phyloP scores from a whole-genome alignment of 176 grass and related monocot species.

The Rhynchospora breviuscula region DNA sequence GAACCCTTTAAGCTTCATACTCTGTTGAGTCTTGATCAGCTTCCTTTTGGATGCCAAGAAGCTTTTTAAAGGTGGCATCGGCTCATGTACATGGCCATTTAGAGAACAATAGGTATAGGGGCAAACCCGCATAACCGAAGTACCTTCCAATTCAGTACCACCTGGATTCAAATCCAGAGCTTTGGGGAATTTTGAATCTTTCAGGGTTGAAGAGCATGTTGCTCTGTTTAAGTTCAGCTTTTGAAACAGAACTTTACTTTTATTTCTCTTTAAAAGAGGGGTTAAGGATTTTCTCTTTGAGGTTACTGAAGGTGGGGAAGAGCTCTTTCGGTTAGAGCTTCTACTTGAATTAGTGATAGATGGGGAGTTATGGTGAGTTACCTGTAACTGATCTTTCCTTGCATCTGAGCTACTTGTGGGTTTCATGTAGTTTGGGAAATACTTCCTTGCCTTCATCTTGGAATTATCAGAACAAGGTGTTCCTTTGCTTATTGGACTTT shows the following conservation, averaged over 20 bases:
- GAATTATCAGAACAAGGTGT: conserved; percentile 29
- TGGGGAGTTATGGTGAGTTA: not conserved
- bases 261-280: conserved; percentile 33
- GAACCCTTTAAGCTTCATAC: conserved; percentile 64
- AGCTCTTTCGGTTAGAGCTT: conserved; percentile 1
- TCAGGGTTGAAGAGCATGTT: conserved; percentile 67
- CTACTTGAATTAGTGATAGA: conserved; percentile 9
- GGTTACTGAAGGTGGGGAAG: conserved; percentile 14
- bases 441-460: conserved; percentile 8
- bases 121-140: conserved; percentile 46
- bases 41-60: conserved; percentile 57
- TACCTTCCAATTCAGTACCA: conserved; percentile 49
- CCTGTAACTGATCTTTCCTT: conserved; percentile 39
- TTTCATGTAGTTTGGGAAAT: conserved; percentile 81
- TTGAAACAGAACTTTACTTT: conserved; percentile 45
- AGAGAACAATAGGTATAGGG: conserved; percentile 79
- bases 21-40: conserved; percentile 72
- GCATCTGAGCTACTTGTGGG: conserved; percentile 72
- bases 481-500: conserved; percentile 34
- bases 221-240: conserved; percentile 39
- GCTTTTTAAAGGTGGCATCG: conserved; percentile 36
- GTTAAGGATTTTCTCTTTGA: conserved; percentile 33
- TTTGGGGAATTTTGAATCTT: conserved; percentile 53
- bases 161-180: conserved; percentile 47
- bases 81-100: conserved; percentile 48